Evolutionary conservation across 306 rosid species (phyloP).

Genomic region (Medicago ruthenica): DNA sequence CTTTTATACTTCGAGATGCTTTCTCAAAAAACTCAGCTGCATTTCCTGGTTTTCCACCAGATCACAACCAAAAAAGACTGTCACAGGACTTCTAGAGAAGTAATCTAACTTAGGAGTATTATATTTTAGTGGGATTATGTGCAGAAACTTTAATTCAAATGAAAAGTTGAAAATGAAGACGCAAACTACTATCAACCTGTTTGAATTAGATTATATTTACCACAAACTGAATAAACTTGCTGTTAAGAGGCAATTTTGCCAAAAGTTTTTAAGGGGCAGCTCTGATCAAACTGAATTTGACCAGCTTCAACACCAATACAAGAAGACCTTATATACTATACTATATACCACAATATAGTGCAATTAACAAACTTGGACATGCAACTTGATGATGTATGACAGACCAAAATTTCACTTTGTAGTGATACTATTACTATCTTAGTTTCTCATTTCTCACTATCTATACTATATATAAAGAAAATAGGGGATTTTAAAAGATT

Average conservation of each 20-base stretch:
- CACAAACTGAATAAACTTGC: neutral
- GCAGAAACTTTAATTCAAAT: constrained; percentile 17
- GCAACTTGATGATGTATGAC: neutral
- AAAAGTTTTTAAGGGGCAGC: neutral
- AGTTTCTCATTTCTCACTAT: constrained; percentile 27
- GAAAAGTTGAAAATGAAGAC: constrained; percentile 3
- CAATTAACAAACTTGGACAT: neutral
- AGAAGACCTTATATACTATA: neutral
- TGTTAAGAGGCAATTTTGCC: neutral
- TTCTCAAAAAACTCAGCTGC: constrained; percentile 83
- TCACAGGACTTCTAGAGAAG: constrained; percentile 26
- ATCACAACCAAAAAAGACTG: constrained; percentile 34
- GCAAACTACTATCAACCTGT: neutral
- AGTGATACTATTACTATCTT: neutral
- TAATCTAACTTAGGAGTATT: neutral
- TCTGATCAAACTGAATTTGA: neutral
- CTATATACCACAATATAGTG: constrained; percentile 1
- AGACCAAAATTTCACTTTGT: constrained; percentile 13
- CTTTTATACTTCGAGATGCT: constrained; percentile 79
- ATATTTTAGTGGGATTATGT: constrained; percentile 2
- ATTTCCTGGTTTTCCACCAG: constrained; percentile 73
- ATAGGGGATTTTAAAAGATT: too few species aligned
- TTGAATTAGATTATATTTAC: neutral
- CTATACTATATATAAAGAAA: too few species aligned
- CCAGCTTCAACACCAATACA: neutral